Base-by-base conservation (phyloP, 768 basidiomycete genomes). In the Phanerochaete carnosa region DNA sequence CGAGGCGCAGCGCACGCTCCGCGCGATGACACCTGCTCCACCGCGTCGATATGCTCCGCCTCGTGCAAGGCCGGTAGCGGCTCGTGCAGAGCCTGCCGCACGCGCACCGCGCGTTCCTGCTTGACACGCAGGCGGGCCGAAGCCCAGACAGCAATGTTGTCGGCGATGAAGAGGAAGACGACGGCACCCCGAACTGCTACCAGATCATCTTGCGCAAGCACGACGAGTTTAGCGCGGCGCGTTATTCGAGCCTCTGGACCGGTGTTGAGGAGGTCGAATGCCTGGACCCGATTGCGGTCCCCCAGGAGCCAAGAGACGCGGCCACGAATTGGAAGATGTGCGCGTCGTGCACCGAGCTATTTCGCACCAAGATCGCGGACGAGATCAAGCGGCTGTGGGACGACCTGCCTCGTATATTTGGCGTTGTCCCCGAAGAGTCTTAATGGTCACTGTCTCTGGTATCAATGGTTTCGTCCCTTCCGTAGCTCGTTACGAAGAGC, bases 21-120 rank as follows among this genome's bases (percentile, higher is more conserved):
- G 73, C 69, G 6, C 62, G 63, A 16, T 74, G 73, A 73, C 52
- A 29, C 25, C 45, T 68, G 7, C 67, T 71, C 15, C 56, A 62
- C 8, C 57, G 55, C 2, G 43, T 57, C 7, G 71, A 70, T 58
- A 50, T 69, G 32, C 60, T 35, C 19, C 57, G 65, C 32, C 61
- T 72, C 26, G 51, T 63, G 15, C 63, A 64, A 53, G 29, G 52
- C 2, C 33, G 46, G 30, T 16, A n/a, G n/a, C 46, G 57, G 33
- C 47, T 50, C 30, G 47, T 55, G 32, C 23, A 25, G 32, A 37
- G 35, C 33, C 54, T 39, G 35, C 54, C 54, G 19, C 54, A 55
- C 35, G 54, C 26, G 16, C 54, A 55, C 23, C 54, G 54, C 35
- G 54, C 39, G 25, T 55, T 55, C 23, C 33, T 43, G 54, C n/a